Base-by-base conservation (phyloP, 2,329 filamentous ascomycete genomes). In the Aspergillus neoniger region DNA sequence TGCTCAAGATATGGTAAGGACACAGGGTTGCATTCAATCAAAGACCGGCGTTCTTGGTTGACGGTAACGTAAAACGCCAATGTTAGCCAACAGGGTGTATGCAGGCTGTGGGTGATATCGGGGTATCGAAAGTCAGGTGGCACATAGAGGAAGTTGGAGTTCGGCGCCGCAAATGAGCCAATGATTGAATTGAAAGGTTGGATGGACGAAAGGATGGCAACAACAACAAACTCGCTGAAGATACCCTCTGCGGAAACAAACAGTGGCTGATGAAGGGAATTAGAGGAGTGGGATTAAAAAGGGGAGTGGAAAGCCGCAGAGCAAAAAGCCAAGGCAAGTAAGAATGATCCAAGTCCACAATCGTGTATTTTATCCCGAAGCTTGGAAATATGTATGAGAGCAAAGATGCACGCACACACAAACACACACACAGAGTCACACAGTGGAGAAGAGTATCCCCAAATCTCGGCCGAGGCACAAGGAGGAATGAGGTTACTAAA, bases 81-180 rank as follows among this genome's bases (percentile, higher is more conserved):
- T 36, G 53, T 47, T 47, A 44, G 23, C 39, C 39, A 19, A 55
- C 53, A 17, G 19, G 25, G 23, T 36, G 53, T 55, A 47, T 44
- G 53, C 30, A 32, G 25, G 28, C 53, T 55, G 53, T 14, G 32
- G 30, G 17, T 17, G 43, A 25, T 19, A 36, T 44, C 28, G 28
- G 44, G 19, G 30, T 17, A 17, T 36, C 53, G 23, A 47, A 43
- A 21, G 41, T 44, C 53, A 32, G 39, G 30, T 9, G n/a, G 53
- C 43, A 55, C 53, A 55, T 55, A 55, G 53, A 47, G 53, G 14
- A 55, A 30, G n/a, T 9, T 19, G 17, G n/a, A 28, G 39, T 50
- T 28, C 23, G 25, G n/a, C 30, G n/a, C 5, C 25, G 25, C 15
- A 19, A 17, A 30, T 5, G 25, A 15, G 23, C n/a, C 47, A 30